Conservation (phyloP, 257 asterid genomes). For the Solanum tacnaense region DNA sequence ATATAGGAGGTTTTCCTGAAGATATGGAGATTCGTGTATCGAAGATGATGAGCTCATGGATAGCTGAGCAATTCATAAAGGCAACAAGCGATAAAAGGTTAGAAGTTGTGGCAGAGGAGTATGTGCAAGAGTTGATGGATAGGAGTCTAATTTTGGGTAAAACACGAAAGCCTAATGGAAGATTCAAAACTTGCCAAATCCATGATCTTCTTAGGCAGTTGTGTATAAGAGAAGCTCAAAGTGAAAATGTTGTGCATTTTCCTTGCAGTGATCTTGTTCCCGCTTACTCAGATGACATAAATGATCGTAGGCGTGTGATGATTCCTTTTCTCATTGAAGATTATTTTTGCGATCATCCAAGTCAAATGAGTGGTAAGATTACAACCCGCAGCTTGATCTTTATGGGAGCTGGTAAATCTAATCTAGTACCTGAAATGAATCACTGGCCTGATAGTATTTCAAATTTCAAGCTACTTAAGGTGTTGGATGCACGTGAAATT, state of each 20-base stretch:
- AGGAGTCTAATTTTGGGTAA: neutral
- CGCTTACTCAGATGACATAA: neutral
- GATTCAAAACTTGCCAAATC: neutral
- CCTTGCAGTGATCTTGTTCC: neutral
- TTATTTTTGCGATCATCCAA: neutral
- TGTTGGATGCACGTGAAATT: neutral
- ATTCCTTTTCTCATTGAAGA: neutral
- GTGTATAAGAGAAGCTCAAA: neutral
- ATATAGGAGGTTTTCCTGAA: neutral
- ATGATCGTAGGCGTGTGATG: neutral
- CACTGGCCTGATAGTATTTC: neutral
- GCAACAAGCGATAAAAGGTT: neutral
- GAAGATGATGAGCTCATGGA: neutral
- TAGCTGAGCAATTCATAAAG: conserved; percentile 5
- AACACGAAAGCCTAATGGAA: neutral
- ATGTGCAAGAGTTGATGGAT: neutral
- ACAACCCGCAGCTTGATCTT: neutral
- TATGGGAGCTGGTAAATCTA: neutral
- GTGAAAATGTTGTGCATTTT: neutral
- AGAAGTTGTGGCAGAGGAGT: neutral
- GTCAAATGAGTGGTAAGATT: neutral
- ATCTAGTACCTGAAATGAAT: neutral
- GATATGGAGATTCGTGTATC: neutral
- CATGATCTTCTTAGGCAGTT: conserved; percentile 7
- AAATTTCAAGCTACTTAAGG: neutral